Conservation (phyloP, 805 yeast genomes). For the Lachancea sp. region DNA sequence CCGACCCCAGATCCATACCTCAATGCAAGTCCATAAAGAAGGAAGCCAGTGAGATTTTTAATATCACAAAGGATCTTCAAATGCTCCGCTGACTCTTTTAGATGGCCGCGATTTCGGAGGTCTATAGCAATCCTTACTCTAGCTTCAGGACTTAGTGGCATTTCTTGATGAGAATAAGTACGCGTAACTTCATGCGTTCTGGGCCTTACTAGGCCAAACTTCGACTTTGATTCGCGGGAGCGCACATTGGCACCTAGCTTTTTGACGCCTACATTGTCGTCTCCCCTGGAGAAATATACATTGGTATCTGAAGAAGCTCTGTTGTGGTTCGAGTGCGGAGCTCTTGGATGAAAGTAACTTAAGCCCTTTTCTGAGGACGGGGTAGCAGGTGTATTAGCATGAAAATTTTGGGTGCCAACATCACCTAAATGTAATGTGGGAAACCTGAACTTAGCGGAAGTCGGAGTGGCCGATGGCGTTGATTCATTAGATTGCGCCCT, state of each 20-base stretch:
- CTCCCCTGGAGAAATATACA: background rate
- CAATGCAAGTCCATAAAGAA: constrained; percentile 60
- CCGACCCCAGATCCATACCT: constrained; percentile 64
- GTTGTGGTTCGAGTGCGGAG: constrained; percentile 1
- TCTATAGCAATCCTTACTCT: constrained; percentile 35
- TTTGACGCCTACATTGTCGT: background rate
- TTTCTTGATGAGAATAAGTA: background rate
- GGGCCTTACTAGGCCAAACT: background rate
- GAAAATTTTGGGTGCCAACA: background rate
- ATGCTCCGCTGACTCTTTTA: constrained; percentile 63
- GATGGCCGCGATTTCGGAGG: constrained; percentile 50
- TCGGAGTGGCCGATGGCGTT: constrained; percentile 1
- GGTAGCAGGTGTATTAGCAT: background rate
- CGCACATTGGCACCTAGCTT: background rate
- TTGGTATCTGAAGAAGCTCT: constrained; percentile 4
- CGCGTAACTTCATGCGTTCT: background rate
- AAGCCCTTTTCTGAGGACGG: background rate
- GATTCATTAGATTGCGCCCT: background rate
- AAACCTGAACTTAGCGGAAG: constrained; percentile 1
- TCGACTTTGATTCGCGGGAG: background rate
- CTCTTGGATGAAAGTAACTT: background rate
- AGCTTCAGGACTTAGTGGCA: background rate
- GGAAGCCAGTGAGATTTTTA: constrained; percentile 63
- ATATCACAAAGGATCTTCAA: constrained; percentile 55
- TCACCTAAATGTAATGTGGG: background rate